phyloP scores from a whole-genome alignment of 1,139 yeast genomes.

The Nakaseomyces delphensis region DNA sequence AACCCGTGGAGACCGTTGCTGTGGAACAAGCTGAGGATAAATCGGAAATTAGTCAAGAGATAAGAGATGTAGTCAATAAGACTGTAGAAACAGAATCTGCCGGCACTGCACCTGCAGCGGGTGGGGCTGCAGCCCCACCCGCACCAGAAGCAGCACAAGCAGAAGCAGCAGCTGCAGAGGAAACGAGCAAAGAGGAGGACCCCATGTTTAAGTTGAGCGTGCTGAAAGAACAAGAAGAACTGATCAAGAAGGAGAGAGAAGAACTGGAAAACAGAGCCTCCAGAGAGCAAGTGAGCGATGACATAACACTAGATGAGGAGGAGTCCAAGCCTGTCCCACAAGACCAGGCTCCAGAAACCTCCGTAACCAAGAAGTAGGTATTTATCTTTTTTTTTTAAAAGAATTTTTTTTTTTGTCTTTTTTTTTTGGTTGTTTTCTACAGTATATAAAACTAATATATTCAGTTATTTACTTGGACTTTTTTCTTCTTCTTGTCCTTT shows the following conservation, averaged over 20 bases:
- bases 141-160: conserved; percentile 3
- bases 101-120: conserved; percentile 40
- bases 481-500: too few species aligned
- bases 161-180: conserved; percentile 10
- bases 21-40: not conserved
- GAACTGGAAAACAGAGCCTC: conserved; percentile 64
- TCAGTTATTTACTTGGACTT: not conserved
- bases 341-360: conserved; percentile 18
- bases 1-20: conserved; percentile 2
- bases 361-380: conserved; percentile 14
- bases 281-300: conserved; percentile 66
- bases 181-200: conserved; percentile 23
- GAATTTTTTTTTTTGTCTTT: not conserved
- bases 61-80: conserved; percentile 8
- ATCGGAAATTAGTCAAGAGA: conserved; percentile 6
- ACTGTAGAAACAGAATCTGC: conserved; percentile 6
- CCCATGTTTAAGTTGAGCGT: conserved; percentile 82
- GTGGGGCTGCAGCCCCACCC: not conserved
- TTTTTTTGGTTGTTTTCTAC: not conserved
- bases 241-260: conserved; percentile 81
- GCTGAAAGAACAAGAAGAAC: conserved; percentile 90
- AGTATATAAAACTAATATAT: too few species aligned
- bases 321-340: conserved; percentile 33
- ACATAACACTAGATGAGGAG: conserved; percentile 70
- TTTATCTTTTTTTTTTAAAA: not conserved